Base-by-base conservation (phyloP, 2,329 filamentous ascomycete genomes). In the Colletotrichum nymphaeae region DNA sequence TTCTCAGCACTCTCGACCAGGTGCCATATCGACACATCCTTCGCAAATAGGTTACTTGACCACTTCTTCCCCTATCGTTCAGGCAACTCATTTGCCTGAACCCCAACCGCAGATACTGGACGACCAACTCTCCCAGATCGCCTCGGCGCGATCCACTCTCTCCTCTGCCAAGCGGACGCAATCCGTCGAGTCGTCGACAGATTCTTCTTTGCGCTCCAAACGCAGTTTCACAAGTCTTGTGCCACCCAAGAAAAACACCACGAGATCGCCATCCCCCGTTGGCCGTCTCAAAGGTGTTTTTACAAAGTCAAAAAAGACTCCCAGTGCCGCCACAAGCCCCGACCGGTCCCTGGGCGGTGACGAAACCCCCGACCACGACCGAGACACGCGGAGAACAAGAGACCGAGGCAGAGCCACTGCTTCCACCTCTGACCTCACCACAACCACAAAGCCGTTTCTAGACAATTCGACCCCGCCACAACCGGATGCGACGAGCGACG, bases 221-320 rank as follows among this genome's bases (percentile, higher is more conserved):
- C 67, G 78, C 73, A 81, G 79, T 77, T 80, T 82, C 63, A 82
- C 82, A 58, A 82, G 78, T 72, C 84, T 85, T 73, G 85, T 81
- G 76, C 83, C 81, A 68, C 85, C 84, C 60, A 79, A 78, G 76
- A 84, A 82, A 77, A 84, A 84, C 73, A 80, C 83, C 58, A 88
- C 88, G 76, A 89, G 93, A 73, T 91, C 91, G 28, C 87, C 89
- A 24, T 95, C 94, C 11, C 93, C 93, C 12, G 91, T 89, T 64
- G 90, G 91, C 78, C 94, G 92, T 78, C 85, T 96, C 74, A 93
- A 90, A 80, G 91, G 92, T 79, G 93, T 92, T 14, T 94, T 97
- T 78, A 55, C 62, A 64, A 89, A 85, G 72, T 85, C 87, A 57
- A 91, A 88, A 78, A 90, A 87, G 79, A 83, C 78, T 74, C 64